phyloP scores from a whole-genome alignment of 129 eudicot species.

The Smallanthus sonchifolius region DNA sequence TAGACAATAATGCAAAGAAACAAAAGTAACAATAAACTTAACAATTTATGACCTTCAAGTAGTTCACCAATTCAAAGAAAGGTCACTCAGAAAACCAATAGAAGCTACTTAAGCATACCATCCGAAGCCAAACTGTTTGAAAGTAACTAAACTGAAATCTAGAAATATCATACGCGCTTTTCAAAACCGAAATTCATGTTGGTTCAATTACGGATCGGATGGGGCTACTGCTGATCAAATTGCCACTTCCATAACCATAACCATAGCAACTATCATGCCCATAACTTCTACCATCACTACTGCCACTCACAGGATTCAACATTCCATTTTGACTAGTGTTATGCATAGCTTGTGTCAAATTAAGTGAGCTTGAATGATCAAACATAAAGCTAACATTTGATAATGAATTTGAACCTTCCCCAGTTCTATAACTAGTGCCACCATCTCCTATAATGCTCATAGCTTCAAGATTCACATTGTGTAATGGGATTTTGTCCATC shows the following conservation, averaged over 20 bases:
- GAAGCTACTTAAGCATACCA: background rate
- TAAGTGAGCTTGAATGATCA: background rate
- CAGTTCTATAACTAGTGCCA: background rate
- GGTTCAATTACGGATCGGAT: background rate
- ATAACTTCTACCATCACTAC: background rate
- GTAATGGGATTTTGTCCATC: slow-evolving; percentile 4
- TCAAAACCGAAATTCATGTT: slow-evolving; percentile 13
- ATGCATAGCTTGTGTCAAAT: background rate
- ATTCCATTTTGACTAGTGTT: background rate
- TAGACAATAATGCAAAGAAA: background rate
- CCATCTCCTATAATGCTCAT: background rate
- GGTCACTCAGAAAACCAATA: background rate
- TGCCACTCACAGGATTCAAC: background rate
- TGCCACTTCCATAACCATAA: background rate
- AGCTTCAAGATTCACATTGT: background rate
- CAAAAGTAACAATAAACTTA: background rate
- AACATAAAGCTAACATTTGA: background rate
- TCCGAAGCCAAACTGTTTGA: background rate
- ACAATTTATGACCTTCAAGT: background rate
- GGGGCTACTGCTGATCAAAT: background rate
- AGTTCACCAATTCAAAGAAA: background rate
- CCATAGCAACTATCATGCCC: background rate
- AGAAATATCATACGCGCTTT: background rate
- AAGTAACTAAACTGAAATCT: background rate
- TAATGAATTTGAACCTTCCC: background rate